A percentile compares a stretch with the other conserved stretches of the same genome.
Conservation (phyloP, 129 eudicot genomes). For the Chrysanthemum lavandulifolium region DNA sequence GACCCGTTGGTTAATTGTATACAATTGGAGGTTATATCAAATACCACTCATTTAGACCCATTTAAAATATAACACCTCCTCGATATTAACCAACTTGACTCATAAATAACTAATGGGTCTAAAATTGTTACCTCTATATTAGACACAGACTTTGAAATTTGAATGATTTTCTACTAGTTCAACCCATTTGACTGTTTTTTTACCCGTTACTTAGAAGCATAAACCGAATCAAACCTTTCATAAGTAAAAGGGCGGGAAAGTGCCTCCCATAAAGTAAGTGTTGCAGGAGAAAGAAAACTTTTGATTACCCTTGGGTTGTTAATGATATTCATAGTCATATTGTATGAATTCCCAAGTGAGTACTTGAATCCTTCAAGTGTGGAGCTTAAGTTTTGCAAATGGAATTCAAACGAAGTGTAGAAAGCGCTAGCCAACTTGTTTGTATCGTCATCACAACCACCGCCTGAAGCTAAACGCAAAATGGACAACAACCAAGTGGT, state of each 20-base stretch:
- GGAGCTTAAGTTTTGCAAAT: slow-evolving; percentile 32
- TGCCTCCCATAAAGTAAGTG: too few relatives aligned
- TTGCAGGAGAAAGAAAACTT: neutral
- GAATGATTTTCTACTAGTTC: too few relatives aligned
- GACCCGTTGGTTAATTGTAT: too few relatives aligned
- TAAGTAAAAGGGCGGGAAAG: too few relatives aligned
- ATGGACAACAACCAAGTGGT: slow-evolving; percentile 52
- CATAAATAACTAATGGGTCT: too few relatives aligned
- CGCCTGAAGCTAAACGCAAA: slow-evolving; percentile 15
- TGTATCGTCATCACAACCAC: slow-evolving; percentile 27
- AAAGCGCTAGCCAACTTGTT: slow-evolving; percentile 36
- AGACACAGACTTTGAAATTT: too few relatives aligned
- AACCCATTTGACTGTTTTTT: neutral
- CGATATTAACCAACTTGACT: too few relatives aligned
- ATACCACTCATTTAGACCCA: too few relatives aligned
- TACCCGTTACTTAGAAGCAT: neutral
- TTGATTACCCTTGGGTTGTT: slow-evolving; percentile 18
- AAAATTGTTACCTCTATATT: too few relatives aligned
- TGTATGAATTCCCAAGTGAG: slow-evolving; percentile 45
- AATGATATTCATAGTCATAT: slow-evolving; percentile 39
- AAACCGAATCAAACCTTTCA: neutral
- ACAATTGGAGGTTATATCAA: too few relatives aligned
- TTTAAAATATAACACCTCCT: too few relatives aligned
- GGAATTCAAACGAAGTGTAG: slow-evolving; percentile 10
- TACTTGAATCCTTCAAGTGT: slow-evolving; percentile 32